Conservation (phyloP, 805 yeast genomes). For the Wickerhamomyces mucosus region DNA sequence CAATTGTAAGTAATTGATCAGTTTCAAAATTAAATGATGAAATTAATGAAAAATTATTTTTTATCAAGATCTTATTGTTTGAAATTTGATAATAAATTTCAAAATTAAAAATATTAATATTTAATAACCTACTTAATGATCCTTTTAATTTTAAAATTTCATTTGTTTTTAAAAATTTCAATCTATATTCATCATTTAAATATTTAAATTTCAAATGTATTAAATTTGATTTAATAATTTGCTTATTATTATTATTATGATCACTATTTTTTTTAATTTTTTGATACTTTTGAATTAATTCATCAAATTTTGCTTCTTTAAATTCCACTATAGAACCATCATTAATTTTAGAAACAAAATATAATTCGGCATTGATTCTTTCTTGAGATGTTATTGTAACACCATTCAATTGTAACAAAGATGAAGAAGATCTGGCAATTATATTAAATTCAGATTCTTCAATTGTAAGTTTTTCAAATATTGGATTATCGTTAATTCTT, state of each 20-base stretch:
- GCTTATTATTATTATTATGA: neutral
- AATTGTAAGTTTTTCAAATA: constrained; percentile 20
- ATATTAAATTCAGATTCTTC: constrained; percentile 24
- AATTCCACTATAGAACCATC: constrained; percentile 18
- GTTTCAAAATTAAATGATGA: constrained; percentile 14
- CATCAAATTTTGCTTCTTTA: constrained; percentile 30
- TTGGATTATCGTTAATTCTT: constrained; percentile 44
- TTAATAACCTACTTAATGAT: constrained; percentile 18
- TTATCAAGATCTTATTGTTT: constrained; percentile 12
- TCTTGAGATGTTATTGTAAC: constrained; percentile 35
- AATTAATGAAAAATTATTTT: constrained; percentile 17
- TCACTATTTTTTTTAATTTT: neutral
- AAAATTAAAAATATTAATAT: constrained; percentile 16
- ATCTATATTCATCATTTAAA: neutral
- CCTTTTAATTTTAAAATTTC: constrained; percentile 28
- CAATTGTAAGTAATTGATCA: constrained; percentile 9
- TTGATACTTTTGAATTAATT: constrained; percentile 28
- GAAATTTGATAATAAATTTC: constrained; percentile 18
- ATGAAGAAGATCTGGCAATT: constrained; percentile 34
- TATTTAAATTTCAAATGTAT: constrained; percentile 3
- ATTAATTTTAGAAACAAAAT: constrained; percentile 43
- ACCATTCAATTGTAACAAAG: constrained; percentile 46
- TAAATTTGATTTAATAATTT: constrained; percentile 1
- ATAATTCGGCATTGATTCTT: constrained; percentile 58
- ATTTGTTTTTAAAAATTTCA: constrained; percentile 19